Evolutionary conservation across 2,329 filamentous ascomycete genomes (phyloP).

Genomic region (Trichoderma afroharzianum): DNA sequence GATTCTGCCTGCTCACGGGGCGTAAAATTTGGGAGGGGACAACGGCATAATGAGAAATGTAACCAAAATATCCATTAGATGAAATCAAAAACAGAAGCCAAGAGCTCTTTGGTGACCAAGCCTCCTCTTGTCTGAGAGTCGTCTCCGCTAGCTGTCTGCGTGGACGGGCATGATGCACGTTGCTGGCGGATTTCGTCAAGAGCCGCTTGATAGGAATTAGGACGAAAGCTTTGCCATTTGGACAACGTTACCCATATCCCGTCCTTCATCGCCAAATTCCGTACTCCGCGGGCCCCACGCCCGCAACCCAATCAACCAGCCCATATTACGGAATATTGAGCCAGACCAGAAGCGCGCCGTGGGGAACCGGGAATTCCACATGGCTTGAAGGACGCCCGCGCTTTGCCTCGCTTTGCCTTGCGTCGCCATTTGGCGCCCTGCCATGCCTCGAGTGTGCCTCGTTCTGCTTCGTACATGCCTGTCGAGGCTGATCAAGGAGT

Average conservation of each 20-base stretch:
- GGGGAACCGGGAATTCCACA: slow-evolving; percentile 2
- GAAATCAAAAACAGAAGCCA: background rate
- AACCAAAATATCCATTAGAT: background rate
- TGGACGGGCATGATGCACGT: background rate
- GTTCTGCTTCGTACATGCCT: background rate
- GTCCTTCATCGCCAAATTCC: background rate
- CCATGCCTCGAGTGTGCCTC: background rate
- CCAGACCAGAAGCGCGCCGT: background rate
- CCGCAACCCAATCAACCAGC: background rate
- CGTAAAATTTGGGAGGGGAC: background rate
- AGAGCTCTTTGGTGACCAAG: background rate
- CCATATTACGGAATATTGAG: background rate
- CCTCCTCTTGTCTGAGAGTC: no score
- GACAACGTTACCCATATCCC: background rate
- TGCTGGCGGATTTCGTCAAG: background rate
- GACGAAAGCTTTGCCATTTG: background rate
- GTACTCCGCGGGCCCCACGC: slow-evolving; percentile 6
- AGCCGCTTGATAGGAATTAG: background rate
- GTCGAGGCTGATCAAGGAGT: background rate
- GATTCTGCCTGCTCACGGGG: slow-evolving; percentile 15
- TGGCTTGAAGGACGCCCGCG: background rate
- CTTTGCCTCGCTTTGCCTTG: background rate
- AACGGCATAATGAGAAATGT: background rate
- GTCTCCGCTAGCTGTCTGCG: background rate
- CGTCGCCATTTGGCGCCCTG: background rate